phyloP scores from a whole-genome alignment of 1,284 basidiomycete species.

The Melampsora larici-populina region DNA sequence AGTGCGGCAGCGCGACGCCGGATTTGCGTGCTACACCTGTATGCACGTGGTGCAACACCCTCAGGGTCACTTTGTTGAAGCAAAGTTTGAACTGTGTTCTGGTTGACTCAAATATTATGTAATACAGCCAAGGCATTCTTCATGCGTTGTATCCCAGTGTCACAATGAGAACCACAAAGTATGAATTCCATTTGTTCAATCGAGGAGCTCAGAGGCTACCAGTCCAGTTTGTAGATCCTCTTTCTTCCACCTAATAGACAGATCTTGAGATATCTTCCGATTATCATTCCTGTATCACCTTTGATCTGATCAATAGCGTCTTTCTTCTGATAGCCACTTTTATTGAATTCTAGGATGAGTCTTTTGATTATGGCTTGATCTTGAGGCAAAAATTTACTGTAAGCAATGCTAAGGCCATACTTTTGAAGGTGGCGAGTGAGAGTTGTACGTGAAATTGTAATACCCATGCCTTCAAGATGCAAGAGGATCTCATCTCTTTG shows the following conservation, averaged over 20 bases:
- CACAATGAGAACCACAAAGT: neutral
- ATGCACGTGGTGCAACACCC: neutral
- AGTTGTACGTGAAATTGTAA: neutral
- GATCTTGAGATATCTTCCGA: no score
- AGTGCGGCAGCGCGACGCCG: no score
- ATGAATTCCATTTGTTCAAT: neutral
- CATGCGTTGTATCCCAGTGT: neutral
- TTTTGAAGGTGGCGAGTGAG: slow-evolving; percentile 1
- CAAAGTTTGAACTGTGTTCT: neutral
- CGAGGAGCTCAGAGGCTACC: neutral
- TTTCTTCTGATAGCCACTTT: neutral
- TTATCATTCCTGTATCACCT: no score
- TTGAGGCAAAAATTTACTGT: no score
- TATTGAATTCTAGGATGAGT: neutral
- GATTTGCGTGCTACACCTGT: no score
- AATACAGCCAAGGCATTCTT: neutral
- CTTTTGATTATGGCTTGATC: neutral
- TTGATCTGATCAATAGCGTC: neutral
- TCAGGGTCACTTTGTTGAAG: slow-evolving; percentile 10
- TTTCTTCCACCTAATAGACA: no score
- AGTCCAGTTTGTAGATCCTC: no score
- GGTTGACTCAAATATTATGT: no score
- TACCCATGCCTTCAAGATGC: slow-evolving; percentile 2
- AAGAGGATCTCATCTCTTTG: no score
- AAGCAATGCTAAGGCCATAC: neutral